phyloP scores from a whole-genome alignment of 1,284 basidiomycete species.

The Neolentinus lepideus region DNA sequence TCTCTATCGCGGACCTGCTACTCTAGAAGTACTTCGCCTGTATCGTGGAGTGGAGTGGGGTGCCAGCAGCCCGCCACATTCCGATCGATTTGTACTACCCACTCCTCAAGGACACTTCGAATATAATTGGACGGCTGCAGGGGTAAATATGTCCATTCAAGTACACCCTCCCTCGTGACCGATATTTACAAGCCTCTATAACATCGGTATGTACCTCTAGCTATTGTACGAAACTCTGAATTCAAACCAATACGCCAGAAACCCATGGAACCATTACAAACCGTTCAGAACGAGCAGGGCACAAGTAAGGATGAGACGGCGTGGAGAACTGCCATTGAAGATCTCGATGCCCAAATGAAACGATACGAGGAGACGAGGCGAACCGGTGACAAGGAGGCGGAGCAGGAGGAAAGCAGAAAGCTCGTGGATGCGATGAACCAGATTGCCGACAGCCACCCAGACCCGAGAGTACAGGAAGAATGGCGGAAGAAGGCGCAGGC shows the following conservation, averaged over 20 bases:
- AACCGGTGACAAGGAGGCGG: not conserved
- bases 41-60: too few relatives aligned
- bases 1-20: too few relatives aligned
- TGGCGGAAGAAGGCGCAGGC: not conserved
- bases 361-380: not conserved
- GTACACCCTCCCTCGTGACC: too few relatives aligned
- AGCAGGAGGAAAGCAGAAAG: not conserved
- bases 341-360: not conserved
- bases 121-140: too few relatives aligned
- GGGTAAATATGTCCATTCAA: too few relatives aligned
- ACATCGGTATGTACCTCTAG: not conserved
- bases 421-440: not conserved
- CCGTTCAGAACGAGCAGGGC: not conserved
- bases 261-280: not conserved
- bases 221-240: not conserved
- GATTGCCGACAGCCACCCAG: not conserved
- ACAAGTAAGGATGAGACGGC: not conserved
- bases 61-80: too few relatives aligned
- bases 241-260: not conserved
- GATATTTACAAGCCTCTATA: too few relatives aligned
- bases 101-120: too few relatives aligned
- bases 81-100: too few relatives aligned
- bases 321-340: not conserved
- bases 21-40: too few relatives aligned
- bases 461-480: not conserved